Conservation (phyloP, 106 monocot genomes). For the Allium sativum region DNA sequence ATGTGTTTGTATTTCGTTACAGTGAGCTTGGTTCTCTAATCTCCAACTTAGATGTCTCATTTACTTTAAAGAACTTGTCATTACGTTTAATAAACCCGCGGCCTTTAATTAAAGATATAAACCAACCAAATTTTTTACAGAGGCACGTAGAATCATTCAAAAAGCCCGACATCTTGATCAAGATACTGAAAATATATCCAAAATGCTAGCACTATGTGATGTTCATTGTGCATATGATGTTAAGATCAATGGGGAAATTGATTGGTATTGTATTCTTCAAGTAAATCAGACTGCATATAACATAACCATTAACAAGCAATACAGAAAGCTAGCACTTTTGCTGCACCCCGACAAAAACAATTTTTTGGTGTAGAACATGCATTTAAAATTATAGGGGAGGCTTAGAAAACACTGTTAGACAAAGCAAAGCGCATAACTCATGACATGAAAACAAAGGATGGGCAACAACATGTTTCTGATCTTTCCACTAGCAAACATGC, state of each 20-base stretch:
- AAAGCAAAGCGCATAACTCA: slow-evolving; percentile 24
- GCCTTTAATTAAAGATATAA: no score
- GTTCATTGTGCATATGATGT: slow-evolving; percentile 37
- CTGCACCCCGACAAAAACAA: slow-evolving; percentile 65
- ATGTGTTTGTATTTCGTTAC: no score
- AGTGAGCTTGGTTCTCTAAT: no score
- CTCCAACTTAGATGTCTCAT: no score
- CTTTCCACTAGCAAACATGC: background rate
- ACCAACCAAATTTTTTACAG: slow-evolving; percentile 27
- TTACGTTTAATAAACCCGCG: no score
- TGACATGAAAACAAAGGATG: slow-evolving; percentile 24
- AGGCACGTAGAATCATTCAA: slow-evolving; percentile 28
- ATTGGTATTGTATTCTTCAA: slow-evolving; percentile 53
- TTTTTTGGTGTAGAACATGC: slow-evolving; percentile 47
- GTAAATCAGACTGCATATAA: slow-evolving; percentile 39
- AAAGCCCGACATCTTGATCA: slow-evolving; percentile 39
- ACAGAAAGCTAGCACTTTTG: slow-evolving; percentile 35
- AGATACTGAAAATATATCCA: slow-evolving; percentile 31
- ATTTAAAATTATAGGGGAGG: slow-evolving; percentile 42
- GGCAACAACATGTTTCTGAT: slow-evolving; percentile 12
- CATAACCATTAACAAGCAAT: slow-evolving; percentile 43
- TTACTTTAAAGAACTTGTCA: no score
- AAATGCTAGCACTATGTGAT: slow-evolving; percentile 42
- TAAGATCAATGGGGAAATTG: slow-evolving; percentile 20
- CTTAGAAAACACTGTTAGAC: slow-evolving; percentile 34